Base-by-base conservation (phyloP, 768 basidiomycete genomes). In the Baorangia bicolor region DNA sequence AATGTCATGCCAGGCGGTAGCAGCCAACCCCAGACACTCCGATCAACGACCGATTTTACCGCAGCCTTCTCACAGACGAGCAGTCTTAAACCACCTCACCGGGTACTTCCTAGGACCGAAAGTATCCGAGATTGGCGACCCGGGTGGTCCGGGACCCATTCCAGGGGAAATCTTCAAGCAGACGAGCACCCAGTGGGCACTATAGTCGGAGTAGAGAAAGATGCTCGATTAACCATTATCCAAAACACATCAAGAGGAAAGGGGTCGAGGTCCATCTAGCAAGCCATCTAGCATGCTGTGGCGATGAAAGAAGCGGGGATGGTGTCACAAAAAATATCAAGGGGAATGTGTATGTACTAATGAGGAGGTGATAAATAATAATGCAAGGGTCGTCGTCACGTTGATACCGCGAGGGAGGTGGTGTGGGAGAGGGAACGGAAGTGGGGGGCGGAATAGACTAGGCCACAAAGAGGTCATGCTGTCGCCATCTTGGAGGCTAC, bases 401-500 rank as follows among this genome's bases (percentile, higher is more conserved):
- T 45, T 59, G 58, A 42, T 44, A 57, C 44, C 59, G 59, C 57
- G 44, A 60, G 57, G 62, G 38, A 44, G 39, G 16, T 4, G 38
- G 41, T n/a, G 35, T 21, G 31, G 25, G 5, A 44, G 33, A 39
- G 43, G 41, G 52, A 51, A 51, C 13, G 41, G 37, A 49, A 27
- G 42, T 46, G 50, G 20, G 55, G 39, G 30, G 55, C 49, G 43
- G 42, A 50, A 27, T 49, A 58, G 51, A 58, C 53, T 49, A 60
- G 48, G 49, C 31, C 55, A 57, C 38, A 41, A 57, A 51, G 33
- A 20, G 45, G 51, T 78, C 65, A 92, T 69, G 88, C 88, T 44
- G 84, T 86, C 55, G 87, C 87, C 81, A 94, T 86, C 86, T 93
- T 94, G 68, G 88, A 77, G 33, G 87, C 86, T 34, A 90, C 87